Conservation (phyloP, 352 stramenopile species). For the Phytophthora ramorum region DNA sequence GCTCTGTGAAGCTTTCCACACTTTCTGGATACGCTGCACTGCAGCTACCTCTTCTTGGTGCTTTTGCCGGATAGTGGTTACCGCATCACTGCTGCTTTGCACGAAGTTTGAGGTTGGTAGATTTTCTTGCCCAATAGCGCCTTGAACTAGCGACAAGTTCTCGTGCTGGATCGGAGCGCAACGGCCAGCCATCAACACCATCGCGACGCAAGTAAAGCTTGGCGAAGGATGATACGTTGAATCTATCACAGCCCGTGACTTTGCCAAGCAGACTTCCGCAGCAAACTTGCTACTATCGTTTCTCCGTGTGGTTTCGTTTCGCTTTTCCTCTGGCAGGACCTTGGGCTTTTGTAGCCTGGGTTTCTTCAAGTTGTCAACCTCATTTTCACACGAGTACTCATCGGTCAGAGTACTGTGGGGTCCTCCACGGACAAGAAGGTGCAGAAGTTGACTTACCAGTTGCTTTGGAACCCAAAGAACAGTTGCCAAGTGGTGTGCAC, state of each 20-base stretch:
- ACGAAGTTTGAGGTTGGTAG: not conserved
- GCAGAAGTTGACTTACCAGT: slow-evolving; percentile 1
- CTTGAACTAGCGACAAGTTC: not conserved
- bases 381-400: not conserved
- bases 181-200: slow-evolving; percentile 43
- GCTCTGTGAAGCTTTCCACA: slow-evolving; percentile 29
- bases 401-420: slow-evolving; percentile 8
- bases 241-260: not conserved
- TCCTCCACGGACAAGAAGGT: slow-evolving; percentile 5
- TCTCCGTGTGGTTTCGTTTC: not conserved
- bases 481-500: slow-evolving; percentile 4
- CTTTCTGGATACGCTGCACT: slow-evolving; percentile 36
- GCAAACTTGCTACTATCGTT: not conserved
- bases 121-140: not conserved
- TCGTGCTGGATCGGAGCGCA: slow-evolving; percentile 28
- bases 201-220: slow-evolving; percentile 53
- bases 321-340: not conserved
- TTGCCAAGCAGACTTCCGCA: not conserved
- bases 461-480: slow-evolving; percentile 16
- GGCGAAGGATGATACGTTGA: not conserved
- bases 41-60: slow-evolving; percentile 18
- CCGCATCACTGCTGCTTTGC: slow-evolving; percentile 10
- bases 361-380: slow-evolving; percentile 14
- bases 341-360: not conserved
- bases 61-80: slow-evolving; percentile 13